phyloP scores from a whole-genome alignment of 768 basidiomycete genomes.

The Auricularia auricula-judae region DNA sequence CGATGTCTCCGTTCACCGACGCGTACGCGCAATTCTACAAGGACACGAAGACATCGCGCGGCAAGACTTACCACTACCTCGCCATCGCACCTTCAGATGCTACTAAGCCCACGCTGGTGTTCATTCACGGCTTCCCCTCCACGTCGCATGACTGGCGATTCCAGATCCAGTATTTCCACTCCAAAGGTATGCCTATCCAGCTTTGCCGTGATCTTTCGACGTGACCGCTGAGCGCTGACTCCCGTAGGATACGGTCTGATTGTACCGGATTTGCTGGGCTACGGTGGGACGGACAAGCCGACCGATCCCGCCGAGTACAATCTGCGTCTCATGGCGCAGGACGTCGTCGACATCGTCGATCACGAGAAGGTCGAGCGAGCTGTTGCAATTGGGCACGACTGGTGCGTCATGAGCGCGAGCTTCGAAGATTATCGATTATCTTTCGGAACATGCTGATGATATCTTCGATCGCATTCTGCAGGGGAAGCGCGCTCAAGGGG shows the following conservation, averaged over 20 bases:
- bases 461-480: slow-evolving; percentile 8
- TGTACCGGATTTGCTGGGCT: slow-evolving; percentile 42
- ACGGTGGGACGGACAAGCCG: slow-evolving; percentile 40
- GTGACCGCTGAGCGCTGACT: background rate
- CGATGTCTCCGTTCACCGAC: background rate
- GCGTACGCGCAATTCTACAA: slow-evolving; percentile 23
- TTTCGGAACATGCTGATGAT: background rate
- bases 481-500: slow-evolving; percentile 29
- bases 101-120: slow-evolving; percentile 26
- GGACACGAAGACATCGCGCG: slow-evolving; percentile 19
- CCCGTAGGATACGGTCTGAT: slow-evolving; percentile 29
- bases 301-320: slow-evolving; percentile 25
- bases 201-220: background rate
- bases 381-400: slow-evolving; percentile 35
- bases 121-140: slow-evolving; percentile 36
- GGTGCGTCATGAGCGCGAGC: slow-evolving; percentile 14
- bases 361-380: slow-evolving; percentile 21
- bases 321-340: slow-evolving; percentile 24
- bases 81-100: slow-evolving; percentile 8
- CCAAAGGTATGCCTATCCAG: slow-evolving; percentile 15
- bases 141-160: slow-evolving; percentile 30
- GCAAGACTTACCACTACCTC: slow-evolving; percentile 28
- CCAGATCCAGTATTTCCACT: slow-evolving; percentile 27
- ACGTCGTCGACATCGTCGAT: slow-evolving; percentile 33
- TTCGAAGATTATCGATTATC: too few species aligned